Evolutionary conservation across 2,329 filamentous ascomycete species (phyloP), one percentile per base, ranked within the genome.

Genomic region (Fusarium brevicatenulatum): DNA sequence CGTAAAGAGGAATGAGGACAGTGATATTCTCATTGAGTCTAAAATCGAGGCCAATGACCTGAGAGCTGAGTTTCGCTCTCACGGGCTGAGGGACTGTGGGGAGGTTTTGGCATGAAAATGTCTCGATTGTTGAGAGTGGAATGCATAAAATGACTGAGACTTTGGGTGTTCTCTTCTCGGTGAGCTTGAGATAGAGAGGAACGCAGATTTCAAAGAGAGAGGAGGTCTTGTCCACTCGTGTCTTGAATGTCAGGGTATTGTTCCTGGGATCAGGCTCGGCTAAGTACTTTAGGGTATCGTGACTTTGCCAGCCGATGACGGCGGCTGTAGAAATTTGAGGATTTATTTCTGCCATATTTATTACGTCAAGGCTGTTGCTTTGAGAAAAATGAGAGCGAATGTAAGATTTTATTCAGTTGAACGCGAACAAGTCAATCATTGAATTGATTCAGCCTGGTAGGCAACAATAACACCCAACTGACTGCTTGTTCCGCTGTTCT

Each of bases 151-250:
- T 34, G 34, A 34, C 34, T 7, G 34, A 16, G 34, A 34, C 5
- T 34, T 34, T 34, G 13, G 34, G 34, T 34, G 34, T 34, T 16
- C 2, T 34, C 34, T 34, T 34, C 7, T 34, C 43, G 4, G 43
- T 13, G 5, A 4, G 43, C 11, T 44, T 44, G 2, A 44, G 43
- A 44, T 44, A 19, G 4, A 25, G 4, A 9, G 16, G 16, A 3
- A 44, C 1, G 0, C 16, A 9, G 7, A 25, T 44, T 4, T 44
- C 16, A 23, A 44, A 44, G 5, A 44, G 2, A 5, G 23, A 44
- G 3, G 16, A 19, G 4, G 2, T 1, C 0, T 19, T 13, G 11
- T 25, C 23, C 4, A 6, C 1, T 4, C 23, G 5, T 13, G 43
- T 44, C 23, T 4, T 44, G 43, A 44, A 25, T 19, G 11, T 25